Base-by-base conservation (phyloP, 2,329 filamentous ascomycete species). In the Paecilomyces formosus region DNA sequence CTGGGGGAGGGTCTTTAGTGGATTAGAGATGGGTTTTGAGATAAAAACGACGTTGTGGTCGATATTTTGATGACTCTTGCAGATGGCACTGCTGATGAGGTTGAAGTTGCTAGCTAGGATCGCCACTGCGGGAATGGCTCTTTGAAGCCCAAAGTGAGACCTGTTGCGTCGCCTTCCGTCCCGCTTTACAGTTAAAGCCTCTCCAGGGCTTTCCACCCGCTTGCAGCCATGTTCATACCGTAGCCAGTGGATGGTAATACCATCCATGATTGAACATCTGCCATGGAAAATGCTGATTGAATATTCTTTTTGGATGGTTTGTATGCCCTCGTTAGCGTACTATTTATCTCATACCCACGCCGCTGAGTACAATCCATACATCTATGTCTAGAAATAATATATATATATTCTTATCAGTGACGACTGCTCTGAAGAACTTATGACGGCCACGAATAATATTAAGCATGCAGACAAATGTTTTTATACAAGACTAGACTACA, bases 31-130 rank as follows among this genome's bases (percentile, higher is more conserved):
- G 33, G 54, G 54, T 54, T 39, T 39, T 22, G 53, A 53, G 66
- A 70, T 69, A 64, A 49, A 65, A 66, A 54, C 24, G 56, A 53
- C 53, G 58, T 62, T 39, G 31, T 39, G 55, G 62, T 57, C 54
- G 61, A 54, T 57, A 62, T 62, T 56, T 60, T 60, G 66, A 68
- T 66, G 62, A 57, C 61, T 55, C 45, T 53, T 56, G 56, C 49
- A 54, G 35, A n/a, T 31, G 53, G 24, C 18, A 24, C 26, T 24
- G 49, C 55, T 24, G 51, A 15, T 56, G 55, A 54, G 54, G 45
- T 60, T 24, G 57, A 57, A 28, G 50, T 24, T 52, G 21, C 50
- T 52, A 13, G 50, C 50, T 52, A 15, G 13, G 50, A 11, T 28
- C 22, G 50, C 26, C 50, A 28, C 39, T 53, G 54, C 8, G 52